Evolutionary conservation across 352 stramenopile genomes (phyloP).

Genomic region (Phytophthora boehmeriae): DNA sequence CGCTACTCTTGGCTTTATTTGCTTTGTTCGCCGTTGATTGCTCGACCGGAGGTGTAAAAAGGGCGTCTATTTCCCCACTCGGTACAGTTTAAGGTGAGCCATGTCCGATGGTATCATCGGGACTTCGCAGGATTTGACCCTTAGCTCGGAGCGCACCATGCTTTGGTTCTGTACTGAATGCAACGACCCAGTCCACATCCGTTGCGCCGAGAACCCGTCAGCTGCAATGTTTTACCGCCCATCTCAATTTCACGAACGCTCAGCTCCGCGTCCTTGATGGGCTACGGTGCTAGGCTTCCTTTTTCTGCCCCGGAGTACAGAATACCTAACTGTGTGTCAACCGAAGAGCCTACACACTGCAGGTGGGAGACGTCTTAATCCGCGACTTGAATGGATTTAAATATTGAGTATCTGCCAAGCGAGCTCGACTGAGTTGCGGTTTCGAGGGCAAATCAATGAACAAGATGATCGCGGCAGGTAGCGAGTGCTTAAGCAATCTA

Average conservation of each 20-base stretch:
- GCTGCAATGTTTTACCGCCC: background rate
- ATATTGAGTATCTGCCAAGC: too few species aligned
- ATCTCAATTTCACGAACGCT: constrained; percentile 4
- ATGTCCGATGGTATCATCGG: constrained; percentile 14
- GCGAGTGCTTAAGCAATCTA: too few species aligned
- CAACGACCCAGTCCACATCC: background rate
- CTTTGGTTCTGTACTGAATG: background rate
- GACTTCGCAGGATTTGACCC: background rate
- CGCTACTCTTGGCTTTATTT: constrained; percentile 3
- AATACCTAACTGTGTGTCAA: background rate
- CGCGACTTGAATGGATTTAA: background rate
- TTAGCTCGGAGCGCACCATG: background rate
- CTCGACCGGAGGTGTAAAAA: background rate
- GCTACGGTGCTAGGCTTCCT: constrained; percentile 14
- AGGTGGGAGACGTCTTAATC: background rate
- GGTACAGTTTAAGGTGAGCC: constrained; percentile 14
- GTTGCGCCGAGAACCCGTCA: background rate
- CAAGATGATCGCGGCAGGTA: too few species aligned
- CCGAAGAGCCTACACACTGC: background rate
- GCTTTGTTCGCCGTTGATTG: constrained; percentile 11
- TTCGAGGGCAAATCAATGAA: too few species aligned
- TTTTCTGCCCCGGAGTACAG: constrained; percentile 3
- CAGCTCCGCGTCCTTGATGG: constrained; percentile 15
- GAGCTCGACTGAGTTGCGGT: too few species aligned
- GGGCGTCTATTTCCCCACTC: background rate